phyloP scores from a whole-genome alignment of 1,139 yeast genomes.

The Pichia kudriavzevii region DNA sequence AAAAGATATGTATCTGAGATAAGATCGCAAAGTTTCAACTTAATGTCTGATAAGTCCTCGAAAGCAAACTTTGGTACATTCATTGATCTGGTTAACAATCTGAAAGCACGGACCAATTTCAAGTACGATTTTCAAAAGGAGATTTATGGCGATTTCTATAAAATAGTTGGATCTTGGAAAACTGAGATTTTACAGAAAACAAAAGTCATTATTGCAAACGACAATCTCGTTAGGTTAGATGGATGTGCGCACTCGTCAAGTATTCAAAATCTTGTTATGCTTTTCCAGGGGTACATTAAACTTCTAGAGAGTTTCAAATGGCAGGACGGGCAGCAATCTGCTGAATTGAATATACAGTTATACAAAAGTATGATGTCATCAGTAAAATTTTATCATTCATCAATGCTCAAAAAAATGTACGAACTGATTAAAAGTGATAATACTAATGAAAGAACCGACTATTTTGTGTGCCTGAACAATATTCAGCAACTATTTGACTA shows the following conservation, averaged over 20 bases:
- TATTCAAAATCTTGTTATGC: conserved; percentile 22
- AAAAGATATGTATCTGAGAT: conserved; percentile 7
- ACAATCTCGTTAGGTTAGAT: conserved; percentile 17
- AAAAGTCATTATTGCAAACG: conserved; percentile 18
- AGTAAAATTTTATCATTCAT: conserved; percentile 17
- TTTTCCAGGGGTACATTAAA: conserved; percentile 24
- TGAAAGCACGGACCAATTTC: conserved; percentile 17
- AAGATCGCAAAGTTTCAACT: conserved; percentile 7
- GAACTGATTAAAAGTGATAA: conserved; percentile 14
- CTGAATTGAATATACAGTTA: conserved; percentile 19
- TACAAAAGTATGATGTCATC: conserved; percentile 20
- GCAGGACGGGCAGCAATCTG: conserved; percentile 20
- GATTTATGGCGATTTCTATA: conserved; percentile 19
- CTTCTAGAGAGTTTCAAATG: conserved; percentile 24
- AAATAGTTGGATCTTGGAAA: conserved; percentile 22
- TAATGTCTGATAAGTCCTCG: conserved; percentile 8
- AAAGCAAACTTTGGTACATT: conserved; percentile 18
- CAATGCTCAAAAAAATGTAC: conserved; percentile 15
- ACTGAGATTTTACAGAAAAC: conserved; percentile 19
- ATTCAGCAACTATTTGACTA: conserved; percentile 18
- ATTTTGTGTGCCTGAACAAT: conserved; percentile 26
- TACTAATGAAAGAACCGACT: conserved; percentile 15
- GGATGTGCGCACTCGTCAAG: conserved; percentile 24
- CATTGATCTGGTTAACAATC: conserved; percentile 17
- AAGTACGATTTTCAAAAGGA: conserved; percentile 21